Percentiles rank a stretch among this genome's conserved stretches.
phyloP scores from a whole-genome alignment of 2,329 filamentous ascomycete species.

The Aschersonia sp. region DNA sequence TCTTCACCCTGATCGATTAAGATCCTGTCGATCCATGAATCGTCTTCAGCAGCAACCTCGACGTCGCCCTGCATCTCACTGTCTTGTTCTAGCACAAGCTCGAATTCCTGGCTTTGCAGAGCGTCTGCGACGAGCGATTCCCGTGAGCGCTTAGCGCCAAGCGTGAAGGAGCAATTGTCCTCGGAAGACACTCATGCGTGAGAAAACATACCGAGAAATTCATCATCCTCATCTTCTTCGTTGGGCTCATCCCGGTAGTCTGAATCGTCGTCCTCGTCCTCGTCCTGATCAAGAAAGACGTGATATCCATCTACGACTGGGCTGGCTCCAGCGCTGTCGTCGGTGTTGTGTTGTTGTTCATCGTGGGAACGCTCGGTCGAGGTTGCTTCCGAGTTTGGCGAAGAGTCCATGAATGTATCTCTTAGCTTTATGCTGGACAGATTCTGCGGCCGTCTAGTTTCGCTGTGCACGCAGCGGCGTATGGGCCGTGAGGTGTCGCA shows the following conservation, averaged over 20 bases:
- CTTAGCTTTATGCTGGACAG: too few relatives aligned
- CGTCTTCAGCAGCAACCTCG: conserved; percentile 11
- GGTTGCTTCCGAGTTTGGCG: too few relatives aligned
- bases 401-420: too few relatives aligned
- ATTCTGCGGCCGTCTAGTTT: too few relatives aligned
- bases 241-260: conserved; percentile 9
- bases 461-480: too few relatives aligned
- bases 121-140: conserved; percentile 4
- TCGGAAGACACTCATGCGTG: neutral
- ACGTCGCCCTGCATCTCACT: conserved; percentile 8
- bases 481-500: too few relatives aligned
- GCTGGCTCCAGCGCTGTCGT: too few relatives aligned
- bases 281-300: conserved; percentile 2
- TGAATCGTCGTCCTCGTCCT: conserved; percentile 4
- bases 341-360: too few relatives aligned
- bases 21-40: too few relatives aligned
- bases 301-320: neutral
- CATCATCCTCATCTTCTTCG: conserved; percentile 8
- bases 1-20: conserved; percentile 2
- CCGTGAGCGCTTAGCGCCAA: neutral
- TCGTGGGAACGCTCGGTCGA: too few relatives aligned
- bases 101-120: conserved; percentile 5
- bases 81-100: conserved; percentile 7
- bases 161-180: too few relatives aligned
- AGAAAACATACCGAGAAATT: conserved; percentile 7